phyloP scores from a whole-genome alignment of 805 yeast genomes.

The Alloascoidea africana region DNA sequence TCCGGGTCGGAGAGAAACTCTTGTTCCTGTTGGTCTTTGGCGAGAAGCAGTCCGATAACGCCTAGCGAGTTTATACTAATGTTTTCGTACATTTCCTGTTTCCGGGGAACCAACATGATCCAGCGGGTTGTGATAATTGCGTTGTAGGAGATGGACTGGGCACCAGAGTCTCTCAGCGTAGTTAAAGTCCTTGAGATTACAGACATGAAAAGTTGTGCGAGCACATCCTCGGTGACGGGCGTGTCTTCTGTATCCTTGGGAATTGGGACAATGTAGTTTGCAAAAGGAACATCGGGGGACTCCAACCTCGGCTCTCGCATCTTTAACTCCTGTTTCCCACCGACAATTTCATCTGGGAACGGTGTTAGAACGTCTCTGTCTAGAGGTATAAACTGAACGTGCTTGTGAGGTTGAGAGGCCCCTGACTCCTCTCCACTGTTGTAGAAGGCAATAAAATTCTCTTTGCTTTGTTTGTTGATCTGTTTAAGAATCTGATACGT shows the following conservation, averaged over 20 bases:
- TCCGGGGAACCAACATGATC: constrained; percentile 80
- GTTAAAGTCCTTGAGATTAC: constrained; percentile 61
- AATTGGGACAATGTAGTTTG: constrained; percentile 68
- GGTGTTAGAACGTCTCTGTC: constrained; percentile 26
- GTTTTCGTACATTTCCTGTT: constrained; percentile 30
- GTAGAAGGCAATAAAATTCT: constrained; percentile 65
- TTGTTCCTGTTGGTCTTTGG: constrained; percentile 46
- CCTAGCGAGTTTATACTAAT: constrained; percentile 74
- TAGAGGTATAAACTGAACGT: constrained; percentile 68
- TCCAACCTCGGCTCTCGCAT: constrained; percentile 39
- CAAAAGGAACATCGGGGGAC: constrained; percentile 50
- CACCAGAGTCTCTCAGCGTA: constrained; percentile 35
- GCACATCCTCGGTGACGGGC: constrained; percentile 35
- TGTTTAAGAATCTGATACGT: constrained; percentile 37
- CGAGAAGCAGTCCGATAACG: constrained; percentile 60
- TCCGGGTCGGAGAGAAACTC: constrained; percentile 31
- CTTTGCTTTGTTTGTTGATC: constrained; percentile 27
- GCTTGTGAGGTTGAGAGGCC: constrained; percentile 91
- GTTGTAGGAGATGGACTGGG: constrained; percentile 51
- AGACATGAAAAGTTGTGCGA: constrained; percentile 58
- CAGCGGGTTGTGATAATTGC: constrained; percentile 69
- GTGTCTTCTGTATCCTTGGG: constrained; percentile 21
- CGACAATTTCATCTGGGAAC: constrained; percentile 36
- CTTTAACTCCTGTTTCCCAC: constrained; percentile 26
- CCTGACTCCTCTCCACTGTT: constrained; percentile 84